Base-by-base conservation (phyloP, 1,139 yeast species). In the Blastobotrys buckinghamii region DNA sequence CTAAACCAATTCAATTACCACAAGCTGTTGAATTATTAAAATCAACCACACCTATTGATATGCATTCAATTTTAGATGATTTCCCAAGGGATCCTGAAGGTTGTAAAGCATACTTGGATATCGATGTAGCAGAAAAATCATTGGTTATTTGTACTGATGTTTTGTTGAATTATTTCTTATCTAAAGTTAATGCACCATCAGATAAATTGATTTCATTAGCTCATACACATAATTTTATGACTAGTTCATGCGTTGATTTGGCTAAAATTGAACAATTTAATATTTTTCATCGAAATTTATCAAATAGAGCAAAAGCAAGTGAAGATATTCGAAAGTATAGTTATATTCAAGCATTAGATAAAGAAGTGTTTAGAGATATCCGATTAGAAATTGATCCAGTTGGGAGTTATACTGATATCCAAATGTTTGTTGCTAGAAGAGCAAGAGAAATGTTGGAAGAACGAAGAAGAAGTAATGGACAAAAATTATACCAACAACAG, bases 201-300 rank as follows among this genome's bases (percentile, higher is more conserved):
- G 32, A 45, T 16, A 16, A 27, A 7, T 15, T 45, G 17, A 43
- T 45, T 10, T 39, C 39, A 17, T 34, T 45, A 34, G 48, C 48
- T 26, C 48, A 45, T 20, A 39, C 48, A 4, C 48, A 45, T 39
- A 39, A 33, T 22, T 45, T 45, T 34, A 39, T 45, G 48, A 45
- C 48, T n/a, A 19, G 40, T 29, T 38, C 35, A 20, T 45, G 48
- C 34, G 40, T 26, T 8, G 27, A 34, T 24, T 13, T 39, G 17
- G 12, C 22, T 9, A 27, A 12, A 12, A 27, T 45, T 10, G 36
- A 38, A n/a, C 16, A 22, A 20, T 45, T 45, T 39, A 45, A 45
- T 43, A 16, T 34, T 2, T 45, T 17, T 43, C 48, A 45, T 29
- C 32, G 48, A 15, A 34, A 39, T 27, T 32, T 45, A 35, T 30